phyloP scores from a whole-genome alignment of 805 yeast genomes.

The Wickerhamomyces rabaulensis region DNA sequence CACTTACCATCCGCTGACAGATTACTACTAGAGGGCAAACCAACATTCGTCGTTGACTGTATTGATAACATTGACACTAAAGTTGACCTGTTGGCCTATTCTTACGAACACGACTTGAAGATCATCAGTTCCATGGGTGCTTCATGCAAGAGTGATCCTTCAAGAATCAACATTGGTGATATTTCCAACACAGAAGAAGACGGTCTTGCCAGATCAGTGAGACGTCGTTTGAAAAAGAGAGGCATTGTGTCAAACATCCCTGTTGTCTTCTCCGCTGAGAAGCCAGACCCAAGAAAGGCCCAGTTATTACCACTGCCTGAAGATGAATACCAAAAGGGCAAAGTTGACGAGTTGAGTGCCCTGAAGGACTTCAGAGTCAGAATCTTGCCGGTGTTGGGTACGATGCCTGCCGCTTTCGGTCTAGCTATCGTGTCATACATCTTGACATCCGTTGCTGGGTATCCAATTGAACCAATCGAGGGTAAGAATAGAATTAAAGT shows the following conservation, averaged over 20 bases:
- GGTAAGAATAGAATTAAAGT: slow-evolving; percentile 83
- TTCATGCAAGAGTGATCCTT: slow-evolving; percentile 92
- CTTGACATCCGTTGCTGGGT: slow-evolving; percentile 74
- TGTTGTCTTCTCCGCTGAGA: slow-evolving; percentile 89
- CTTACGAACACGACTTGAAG: slow-evolving; percentile 53
- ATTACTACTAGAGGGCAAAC: slow-evolving; percentile 49
- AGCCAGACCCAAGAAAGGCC: slow-evolving; percentile 95
- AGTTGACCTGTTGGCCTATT: slow-evolving; percentile 77
- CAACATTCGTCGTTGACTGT: slow-evolving; percentile 86
- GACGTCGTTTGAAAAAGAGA: slow-evolving; percentile 74
- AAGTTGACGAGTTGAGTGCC: slow-evolving; percentile 83
- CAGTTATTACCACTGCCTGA: slow-evolving; percentile 79
- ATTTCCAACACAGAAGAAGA: slow-evolving; percentile 90
- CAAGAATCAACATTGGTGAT: slow-evolving; percentile 85
- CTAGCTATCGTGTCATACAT: slow-evolving; percentile 82
- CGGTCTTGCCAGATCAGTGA: slow-evolving; percentile 80
- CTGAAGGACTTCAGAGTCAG: slow-evolving; percentile 87
- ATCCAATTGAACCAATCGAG: slow-evolving; percentile 86
- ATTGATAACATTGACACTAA: slow-evolving; percentile 97
- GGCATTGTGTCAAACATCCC: slow-evolving; percentile 78
- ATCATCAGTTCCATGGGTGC: slow-evolving; percentile 96
- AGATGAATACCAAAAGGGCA: slow-evolving; percentile 72
- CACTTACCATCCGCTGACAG: slow-evolving; percentile 57
- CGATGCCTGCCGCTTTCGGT: slow-evolving; percentile 97
- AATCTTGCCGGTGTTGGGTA: slow-evolving; percentile 91